Percentiles rank a stretch among this genome's conserved stretches.
phyloP scores from a whole-genome alignment of 2,329 filamentous ascomycete genomes.

The Samsoniella hepiali region DNA sequence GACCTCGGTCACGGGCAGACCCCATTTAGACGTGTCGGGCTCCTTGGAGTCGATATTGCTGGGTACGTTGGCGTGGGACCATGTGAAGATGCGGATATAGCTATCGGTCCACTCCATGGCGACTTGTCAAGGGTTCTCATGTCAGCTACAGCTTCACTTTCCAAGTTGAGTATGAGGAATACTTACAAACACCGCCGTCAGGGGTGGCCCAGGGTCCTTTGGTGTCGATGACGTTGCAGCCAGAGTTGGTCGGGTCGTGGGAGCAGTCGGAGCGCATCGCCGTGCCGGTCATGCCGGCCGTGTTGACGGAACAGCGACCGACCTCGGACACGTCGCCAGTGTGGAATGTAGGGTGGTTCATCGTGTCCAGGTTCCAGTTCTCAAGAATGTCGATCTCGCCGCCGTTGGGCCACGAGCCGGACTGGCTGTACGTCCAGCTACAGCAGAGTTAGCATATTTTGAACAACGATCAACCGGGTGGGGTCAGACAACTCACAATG shows the following conservation, averaged over 20 bases:
- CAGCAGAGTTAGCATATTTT: no score
- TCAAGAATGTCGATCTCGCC: constrained; percentile 67
- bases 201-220: constrained; percentile 37
- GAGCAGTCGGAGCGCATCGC: neutral
- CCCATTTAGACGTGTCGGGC: no score
- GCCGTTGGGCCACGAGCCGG: constrained; percentile 50
- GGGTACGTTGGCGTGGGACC: no score
- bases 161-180: neutral
- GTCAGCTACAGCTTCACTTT: no score
- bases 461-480: no score
- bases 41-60: no score
- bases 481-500: constrained; percentile 43
- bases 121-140: constrained; percentile 20
- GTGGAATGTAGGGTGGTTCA: constrained; percentile 56
- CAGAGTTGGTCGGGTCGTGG: constrained; percentile 32
- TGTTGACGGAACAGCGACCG: constrained; percentile 35
- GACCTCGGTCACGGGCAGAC: no score
- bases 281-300: constrained; percentile 28
- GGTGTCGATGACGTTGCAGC: constrained; percentile 40
- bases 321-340: constrained; percentile 37
- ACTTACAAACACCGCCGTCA: constrained; percentile 22
- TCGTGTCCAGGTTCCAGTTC: constrained; percentile 52
- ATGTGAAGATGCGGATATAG: no score
- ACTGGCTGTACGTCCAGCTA: constrained; percentile 36
- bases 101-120: constrained; percentile 41